Conservation (phyloP, 306 rosid species). For the Dalbergia cochinchinensis region DNA sequence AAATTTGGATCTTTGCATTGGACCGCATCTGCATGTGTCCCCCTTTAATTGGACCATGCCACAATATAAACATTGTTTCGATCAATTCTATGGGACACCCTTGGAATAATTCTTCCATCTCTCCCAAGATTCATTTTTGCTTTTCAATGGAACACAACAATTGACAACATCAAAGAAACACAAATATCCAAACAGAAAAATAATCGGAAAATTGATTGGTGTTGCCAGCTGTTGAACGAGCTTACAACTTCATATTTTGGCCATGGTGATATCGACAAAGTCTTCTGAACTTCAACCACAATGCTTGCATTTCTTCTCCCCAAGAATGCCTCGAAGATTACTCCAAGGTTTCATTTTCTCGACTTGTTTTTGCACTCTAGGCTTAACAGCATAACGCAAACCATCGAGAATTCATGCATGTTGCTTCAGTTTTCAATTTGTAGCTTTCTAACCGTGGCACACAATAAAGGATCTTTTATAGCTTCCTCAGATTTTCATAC, state of each 20-base stretch:
- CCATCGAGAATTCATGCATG: not conserved
- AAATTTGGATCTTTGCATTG: slow-evolving; percentile 36
- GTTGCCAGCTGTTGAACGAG: slow-evolving; percentile 46
- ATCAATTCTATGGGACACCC: slow-evolving; percentile 44
- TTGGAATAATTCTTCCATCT: slow-evolving; percentile 22
- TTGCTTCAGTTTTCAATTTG: not conserved
- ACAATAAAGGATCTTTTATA: not conserved
- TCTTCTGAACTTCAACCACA: slow-evolving; percentile 16
- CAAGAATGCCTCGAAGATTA: slow-evolving; percentile 58
- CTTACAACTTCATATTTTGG: slow-evolving; percentile 27
- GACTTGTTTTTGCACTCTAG: not conserved
- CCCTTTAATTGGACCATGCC: slow-evolving; percentile 36
- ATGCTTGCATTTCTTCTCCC: slow-evolving; percentile 26
- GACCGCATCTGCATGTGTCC: slow-evolving; percentile 33
- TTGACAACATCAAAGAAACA: slow-evolving; percentile 17
- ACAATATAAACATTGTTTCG: slow-evolving; percentile 46
- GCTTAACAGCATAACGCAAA: not conserved
- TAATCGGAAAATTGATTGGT: slow-evolving; percentile 13
- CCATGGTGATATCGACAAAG: slow-evolving; percentile 31
- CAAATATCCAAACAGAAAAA: not conserved
- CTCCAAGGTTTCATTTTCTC: slow-evolving; percentile 53
- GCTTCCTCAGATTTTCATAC: not conserved
- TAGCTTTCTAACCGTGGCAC: not conserved
- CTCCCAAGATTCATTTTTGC: slow-evolving; percentile 29
- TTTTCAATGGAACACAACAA: slow-evolving; percentile 21